These are phyloP conservation scores for Pelargonium australe DNA, from an alignment of 441 rosid species.

Conservation along the genomic window DNA sequence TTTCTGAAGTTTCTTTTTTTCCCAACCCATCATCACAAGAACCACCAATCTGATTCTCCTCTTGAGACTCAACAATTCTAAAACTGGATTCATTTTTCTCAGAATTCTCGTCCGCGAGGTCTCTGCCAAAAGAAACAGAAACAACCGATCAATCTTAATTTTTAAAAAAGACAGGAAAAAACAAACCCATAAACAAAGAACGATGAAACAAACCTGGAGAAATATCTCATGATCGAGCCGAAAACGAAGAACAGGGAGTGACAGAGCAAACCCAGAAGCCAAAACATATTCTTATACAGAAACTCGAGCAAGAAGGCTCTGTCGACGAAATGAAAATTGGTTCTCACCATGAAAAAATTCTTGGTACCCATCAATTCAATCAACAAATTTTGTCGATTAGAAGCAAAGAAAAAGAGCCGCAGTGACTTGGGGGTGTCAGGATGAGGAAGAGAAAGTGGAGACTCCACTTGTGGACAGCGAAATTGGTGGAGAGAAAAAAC, in stretches of 20 bases:
- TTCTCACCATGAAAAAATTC: neutral
- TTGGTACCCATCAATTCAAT: neutral
- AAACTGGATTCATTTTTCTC: too few species aligned
- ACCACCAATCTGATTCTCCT: neutral
- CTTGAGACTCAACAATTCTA: neutral
- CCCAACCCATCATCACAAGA: neutral
- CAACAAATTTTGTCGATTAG: neutral
- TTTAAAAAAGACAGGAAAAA: too few species aligned
- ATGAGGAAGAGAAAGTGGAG: neutral
- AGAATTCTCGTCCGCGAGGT: too few species aligned
- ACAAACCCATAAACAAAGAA: neutral
- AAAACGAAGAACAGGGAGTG: neutral
- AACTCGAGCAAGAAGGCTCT: too few species aligned
- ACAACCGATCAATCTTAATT: too few species aligned
- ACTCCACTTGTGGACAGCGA: neutral
- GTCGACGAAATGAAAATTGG: neutral
- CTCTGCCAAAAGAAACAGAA: too few species aligned
- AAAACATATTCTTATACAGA: neutral
- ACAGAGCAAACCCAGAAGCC: constrained; percentile 1
- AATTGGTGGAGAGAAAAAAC: neutral
- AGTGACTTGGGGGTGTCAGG: neutral
- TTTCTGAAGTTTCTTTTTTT: neutral
- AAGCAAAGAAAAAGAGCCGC: neutral
- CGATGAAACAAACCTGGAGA: neutral
- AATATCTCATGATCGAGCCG: neutral